Evolutionary conservation across 208 protist species (phyloP), one percentile per base, ranked within the genome.

Genomic region (Crithidia brevicula): DNA sequence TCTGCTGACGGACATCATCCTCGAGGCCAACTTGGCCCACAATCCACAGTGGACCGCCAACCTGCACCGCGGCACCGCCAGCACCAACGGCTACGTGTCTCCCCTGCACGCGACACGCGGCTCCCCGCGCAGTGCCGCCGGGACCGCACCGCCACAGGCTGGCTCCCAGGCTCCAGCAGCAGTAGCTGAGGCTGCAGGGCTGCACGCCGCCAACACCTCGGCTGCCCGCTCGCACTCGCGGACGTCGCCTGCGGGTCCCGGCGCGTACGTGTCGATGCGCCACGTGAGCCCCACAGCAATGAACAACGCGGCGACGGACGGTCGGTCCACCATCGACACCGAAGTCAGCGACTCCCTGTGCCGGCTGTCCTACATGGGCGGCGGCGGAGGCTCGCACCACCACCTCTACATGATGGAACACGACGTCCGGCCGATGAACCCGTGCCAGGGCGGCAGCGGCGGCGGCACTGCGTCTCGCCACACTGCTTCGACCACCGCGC

Each of bases 241-340:
- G 4, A 50, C 60, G 13, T 75, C 69, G 23, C 69, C 69, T 28
- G 53, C 43, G 11, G 53, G 50, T 10, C 25, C 60, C 1, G 69
- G 33, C 25, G 6, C 45, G 8, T 66, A 62, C 47, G 31, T 59
- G 11, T 49, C 53, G 33, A 57, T 65, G n/a, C 62, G 45, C 31
- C 51, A 69, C 18, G 13, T 67, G 30, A 42, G 59, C 34, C 47
- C 58, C 49, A 54, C 40, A 28, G 36, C 28, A 1, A 10, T 33
- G 13, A 22, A 27, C 28, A 54, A 53, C 67, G 58, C 16, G 49
- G 72, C 46, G 49, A 73, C 34, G 38, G 84, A 86, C 50, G 89
- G 86, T 3, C 83, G 89, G 25, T 82, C 69, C 54, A 95, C 86
- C 3, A 95, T 95, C 51, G 89, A 95, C 73, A 91, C 88, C 28